Evolutionary conservation across 2,329 filamentous ascomycete genomes (phyloP).

Genomic region (Fusarium euwallaceae): DNA sequence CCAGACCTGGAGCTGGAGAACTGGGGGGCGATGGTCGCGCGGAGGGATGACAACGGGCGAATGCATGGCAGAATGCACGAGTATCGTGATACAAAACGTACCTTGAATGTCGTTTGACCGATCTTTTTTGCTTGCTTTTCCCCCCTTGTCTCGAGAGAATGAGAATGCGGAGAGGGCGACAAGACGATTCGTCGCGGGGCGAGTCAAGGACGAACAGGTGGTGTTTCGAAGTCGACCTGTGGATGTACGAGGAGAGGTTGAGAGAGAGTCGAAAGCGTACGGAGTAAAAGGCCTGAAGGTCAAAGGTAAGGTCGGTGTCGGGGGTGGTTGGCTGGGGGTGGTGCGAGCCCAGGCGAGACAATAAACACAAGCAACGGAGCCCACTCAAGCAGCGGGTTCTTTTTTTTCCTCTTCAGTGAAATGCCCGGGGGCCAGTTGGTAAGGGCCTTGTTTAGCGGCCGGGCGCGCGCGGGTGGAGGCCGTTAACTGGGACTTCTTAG

Average conservation of each 20-base stretch:
- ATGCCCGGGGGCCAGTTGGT: neutral
- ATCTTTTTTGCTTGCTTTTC: constrained; percentile 3
- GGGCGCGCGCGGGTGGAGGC: constrained; percentile 1
- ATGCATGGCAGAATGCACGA: constrained; percentile 23
- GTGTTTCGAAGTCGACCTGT: constrained; percentile 27
- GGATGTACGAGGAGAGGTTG: constrained; percentile 34
- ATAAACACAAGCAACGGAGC: neutral
- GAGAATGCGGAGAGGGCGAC: constrained; percentile 10
- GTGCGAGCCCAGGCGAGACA: constrained; percentile 17
- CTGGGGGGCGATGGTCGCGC: constrained; percentile 9
- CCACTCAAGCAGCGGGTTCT: neutral
- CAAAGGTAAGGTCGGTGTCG: constrained; percentile 7
- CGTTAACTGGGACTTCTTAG: neutral
- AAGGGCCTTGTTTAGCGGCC: neutral
- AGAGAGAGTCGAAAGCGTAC: constrained; percentile 5
- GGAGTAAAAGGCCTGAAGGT: neutral
- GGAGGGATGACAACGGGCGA: constrained; percentile 24
- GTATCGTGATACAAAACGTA: constrained; percentile 38
- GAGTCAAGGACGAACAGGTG: constrained; percentile 27
- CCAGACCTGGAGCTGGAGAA: constrained; percentile 1
- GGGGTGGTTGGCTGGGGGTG: constrained; percentile 4
- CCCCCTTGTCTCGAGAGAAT: neutral
- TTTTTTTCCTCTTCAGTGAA: neutral
- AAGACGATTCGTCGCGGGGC: constrained; percentile 18
- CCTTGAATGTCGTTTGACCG: constrained; percentile 27